phyloP scores from a whole-genome alignment of 208 protist genomes.

The Trypanosoma mega region DNA sequence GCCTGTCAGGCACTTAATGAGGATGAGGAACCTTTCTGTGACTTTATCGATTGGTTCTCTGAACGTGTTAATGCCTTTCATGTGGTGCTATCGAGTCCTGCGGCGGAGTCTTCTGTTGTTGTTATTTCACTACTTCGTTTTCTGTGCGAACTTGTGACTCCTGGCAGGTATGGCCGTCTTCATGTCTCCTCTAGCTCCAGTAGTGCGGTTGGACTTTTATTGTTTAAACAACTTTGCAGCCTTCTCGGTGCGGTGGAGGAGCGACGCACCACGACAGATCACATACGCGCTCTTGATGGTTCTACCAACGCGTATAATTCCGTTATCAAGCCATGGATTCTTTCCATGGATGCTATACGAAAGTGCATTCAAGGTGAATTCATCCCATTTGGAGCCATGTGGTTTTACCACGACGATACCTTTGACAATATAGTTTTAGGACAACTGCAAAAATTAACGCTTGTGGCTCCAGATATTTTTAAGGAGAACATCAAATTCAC shows the following conservation, averaged over 20 bases:
- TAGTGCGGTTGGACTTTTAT: conserved; percentile 60
- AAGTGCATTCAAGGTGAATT: conserved; percentile 64
- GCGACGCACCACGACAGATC: conserved; percentile 57
- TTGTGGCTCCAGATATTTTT: conserved; percentile 59
- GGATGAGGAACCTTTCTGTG: conserved; percentile 36
- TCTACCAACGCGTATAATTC: conserved; percentile 39
- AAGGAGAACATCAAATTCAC: conserved; percentile 70
- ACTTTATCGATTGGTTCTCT: conserved; percentile 83
- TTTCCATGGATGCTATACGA: conserved; percentile 62
- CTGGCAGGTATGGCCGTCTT: conserved; percentile 43
- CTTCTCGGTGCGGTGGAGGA: conserved; percentile 63
- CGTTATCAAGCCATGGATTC: conserved; percentile 78
- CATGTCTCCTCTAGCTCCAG: conserved; percentile 35
- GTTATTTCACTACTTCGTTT: conserved; percentile 72
- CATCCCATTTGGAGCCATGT: conserved; percentile 82
- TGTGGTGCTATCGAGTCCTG: conserved; percentile 35
- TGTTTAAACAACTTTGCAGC: conserved; percentile 74
- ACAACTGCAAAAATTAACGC: conserved; percentile 59
- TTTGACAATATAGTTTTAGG: conserved; percentile 74
- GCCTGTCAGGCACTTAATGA: conserved; percentile 53
- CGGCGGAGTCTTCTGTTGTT: conserved; percentile 56
- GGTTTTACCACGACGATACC: conserved; percentile 78
- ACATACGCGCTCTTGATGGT: conserved; percentile 46
- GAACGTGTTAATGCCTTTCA: conserved; percentile 43
- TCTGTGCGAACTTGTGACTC: conserved; percentile 58